phyloP scores from a whole-genome alignment of 2,329 filamentous ascomycete genomes.

The Microcyclospora pomicola region DNA sequence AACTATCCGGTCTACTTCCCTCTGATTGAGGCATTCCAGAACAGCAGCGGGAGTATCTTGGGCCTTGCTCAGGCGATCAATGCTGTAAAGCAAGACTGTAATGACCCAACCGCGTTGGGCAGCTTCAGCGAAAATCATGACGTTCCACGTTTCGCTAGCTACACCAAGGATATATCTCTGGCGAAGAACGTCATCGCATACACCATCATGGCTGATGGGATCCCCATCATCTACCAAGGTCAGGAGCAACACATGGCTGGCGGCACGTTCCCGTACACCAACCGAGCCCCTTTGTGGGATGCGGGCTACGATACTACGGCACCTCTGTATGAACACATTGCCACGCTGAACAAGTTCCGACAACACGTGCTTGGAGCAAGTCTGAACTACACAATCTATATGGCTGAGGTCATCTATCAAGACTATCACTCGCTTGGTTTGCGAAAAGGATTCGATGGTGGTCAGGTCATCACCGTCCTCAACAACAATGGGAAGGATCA shows the following conservation, averaged over 20 bases:
- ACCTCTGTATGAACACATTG: slow-evolving; percentile 27
- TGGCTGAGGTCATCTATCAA: slow-evolving; percentile 30
- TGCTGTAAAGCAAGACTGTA: slow-evolving; percentile 22
- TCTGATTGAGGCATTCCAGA: slow-evolving; percentile 24
- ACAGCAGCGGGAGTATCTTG: slow-evolving; percentile 23
- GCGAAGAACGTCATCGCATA: slow-evolving; percentile 27
- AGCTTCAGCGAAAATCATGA: slow-evolving; percentile 31
- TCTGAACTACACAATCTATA: slow-evolving; percentile 27
- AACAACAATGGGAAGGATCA: slow-evolving; percentile 27
- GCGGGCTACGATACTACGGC: slow-evolving; percentile 26
- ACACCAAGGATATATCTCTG: slow-evolving; percentile 24
- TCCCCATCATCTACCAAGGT: slow-evolving; percentile 30
- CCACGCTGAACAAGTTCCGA: slow-evolving; percentile 30
- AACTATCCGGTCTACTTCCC: slow-evolving; percentile 28
- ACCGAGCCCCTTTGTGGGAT: slow-evolving; percentile 27
- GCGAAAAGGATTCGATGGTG: slow-evolving; percentile 28
- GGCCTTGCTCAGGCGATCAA: slow-evolving; percentile 24
- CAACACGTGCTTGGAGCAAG: slow-evolving; percentile 28
- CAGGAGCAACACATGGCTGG: slow-evolving; percentile 30
- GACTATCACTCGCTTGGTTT: slow-evolving; percentile 32
- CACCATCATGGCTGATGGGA: slow-evolving; percentile 28
- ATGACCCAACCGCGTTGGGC: slow-evolving; percentile 25
- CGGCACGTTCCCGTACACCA: slow-evolving; percentile 17
- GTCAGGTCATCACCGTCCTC: slow-evolving; percentile 31
- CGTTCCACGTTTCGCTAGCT: slow-evolving; percentile 24